Base-by-base conservation (phyloP, 2,329 filamentous ascomycete species). In the Sclerotinia glacialis region DNA sequence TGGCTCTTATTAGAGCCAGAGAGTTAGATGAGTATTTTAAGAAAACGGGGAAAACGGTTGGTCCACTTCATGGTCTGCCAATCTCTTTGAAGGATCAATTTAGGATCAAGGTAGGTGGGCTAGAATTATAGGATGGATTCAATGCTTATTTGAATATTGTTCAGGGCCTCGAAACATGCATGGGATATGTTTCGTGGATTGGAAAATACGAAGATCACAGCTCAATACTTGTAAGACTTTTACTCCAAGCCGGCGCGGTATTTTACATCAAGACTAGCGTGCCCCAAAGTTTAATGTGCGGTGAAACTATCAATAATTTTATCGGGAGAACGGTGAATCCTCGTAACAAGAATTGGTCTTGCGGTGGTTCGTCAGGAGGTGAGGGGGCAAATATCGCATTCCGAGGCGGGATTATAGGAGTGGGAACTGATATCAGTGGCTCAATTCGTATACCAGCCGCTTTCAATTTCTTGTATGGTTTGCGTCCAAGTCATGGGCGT, bases 11-110 rank as follows among this genome's bases (percentile, higher is more conserved):
- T 4, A 74, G 76, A 14, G 84, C 84, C 0, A 72, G 73, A 23
- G 59, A 76, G 12, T 74, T 85, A 3, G 85, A 87, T 72, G 75
- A 78, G 1, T 72, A 80, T 64, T 70, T 81, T 2, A 67, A 73
- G 7, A 70, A 70, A 11, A 78, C 78, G 5, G 78, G 80, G 0
- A 77, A 79, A 69, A 76, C 82, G 0, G 70, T 84, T 6, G 87
- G 88, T 0, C 86, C 87, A 5, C 78, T 90, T 12, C 87, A 90
- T 76, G 88, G 87, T 2, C 77, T 86, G 0, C 85, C 85, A 0
- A 79, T 86, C n/a, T 46, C 82, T 0, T 77, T 88, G 49, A 87
- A 89, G 74, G 86, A 89, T 62, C 84, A 85, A 18, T 89, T 88
- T 75, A 82, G 87, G 31, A 78, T 89, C 52, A 82, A 82, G 67